phyloP scores from a whole-genome alignment of 768 basidiomycete species.

The Phylloporus arenicola region DNA sequence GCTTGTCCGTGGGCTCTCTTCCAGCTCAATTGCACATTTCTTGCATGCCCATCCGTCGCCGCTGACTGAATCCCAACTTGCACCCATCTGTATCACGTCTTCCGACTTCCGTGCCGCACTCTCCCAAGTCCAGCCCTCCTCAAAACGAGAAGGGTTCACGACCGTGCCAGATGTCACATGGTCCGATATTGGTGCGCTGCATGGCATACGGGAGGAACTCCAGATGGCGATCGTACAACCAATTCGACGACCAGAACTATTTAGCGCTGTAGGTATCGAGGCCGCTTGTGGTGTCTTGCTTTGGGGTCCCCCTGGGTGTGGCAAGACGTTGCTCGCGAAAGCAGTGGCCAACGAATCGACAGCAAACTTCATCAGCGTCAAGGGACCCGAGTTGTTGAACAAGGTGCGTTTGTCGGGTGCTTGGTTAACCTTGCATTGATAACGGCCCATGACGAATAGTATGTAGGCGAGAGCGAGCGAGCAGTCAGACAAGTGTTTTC shows the following conservation, averaged over 20 bases:
- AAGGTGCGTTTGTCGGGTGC: conserved; percentile 52
- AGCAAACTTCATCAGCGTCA: conserved; percentile 97
- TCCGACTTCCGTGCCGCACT: conserved; percentile 78
- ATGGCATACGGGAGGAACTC: conserved; percentile 78
- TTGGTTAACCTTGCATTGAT: neutral
- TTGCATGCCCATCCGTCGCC: conserved; percentile 81
- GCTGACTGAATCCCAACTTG: conserved; percentile 70
- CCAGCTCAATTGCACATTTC: conserved; percentile 82
- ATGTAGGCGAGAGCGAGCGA: conserved; percentile 94
- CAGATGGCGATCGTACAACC: conserved; percentile 98
- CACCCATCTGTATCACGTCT: conserved; percentile 74
- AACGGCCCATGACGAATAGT: conserved; percentile 42
- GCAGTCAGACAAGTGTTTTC: conserved; percentile 95
- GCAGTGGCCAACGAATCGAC: conserved; percentile 94
- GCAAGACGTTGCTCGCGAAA: conserved; percentile 96
- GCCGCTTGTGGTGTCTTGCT: conserved; percentile 90
- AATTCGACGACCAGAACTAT: conserved; percentile 83
- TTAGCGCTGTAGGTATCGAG: conserved; percentile 82
- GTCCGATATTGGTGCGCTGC: conserved; percentile 92
- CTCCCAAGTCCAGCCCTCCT: conserved; percentile 89
- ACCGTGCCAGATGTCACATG: conserved; percentile 95
- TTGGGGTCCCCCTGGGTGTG: conserved; percentile 99
- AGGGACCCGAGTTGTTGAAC: conserved; percentile 94
- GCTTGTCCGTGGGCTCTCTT: conserved; percentile 38
- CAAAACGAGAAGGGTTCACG: conserved; percentile 96